Base-by-base conservation (phyloP, 1,284 basidiomycete species). In the Peniophora sp. region DNA sequence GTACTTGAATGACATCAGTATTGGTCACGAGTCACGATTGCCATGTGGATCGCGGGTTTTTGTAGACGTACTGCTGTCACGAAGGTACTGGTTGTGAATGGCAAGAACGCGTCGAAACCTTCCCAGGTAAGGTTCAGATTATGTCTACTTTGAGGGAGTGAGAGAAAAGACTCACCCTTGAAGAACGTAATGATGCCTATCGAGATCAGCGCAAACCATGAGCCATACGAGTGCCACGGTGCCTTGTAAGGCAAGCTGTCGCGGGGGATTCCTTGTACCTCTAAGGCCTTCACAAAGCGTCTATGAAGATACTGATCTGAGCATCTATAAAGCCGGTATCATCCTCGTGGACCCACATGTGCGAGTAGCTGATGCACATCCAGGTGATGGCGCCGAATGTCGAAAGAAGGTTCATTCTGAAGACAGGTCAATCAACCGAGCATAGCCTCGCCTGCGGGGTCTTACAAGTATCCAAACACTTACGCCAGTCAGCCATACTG, bases 381-480 rank as follows among this genome's bases (percentile, higher is more conserved):
- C 86, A 88, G 5, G 83, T 85, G 18, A 85, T 69, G 22, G 82
- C 79, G 42, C 85, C 86, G 58, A 84, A 84, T 42, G 81, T 80
- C 6, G 81, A 79, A 36, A 85, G 81, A 45, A 85, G 64, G 56
- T 81, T 81, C 24, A 84, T 80, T 57, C 27, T 32, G 27, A 6
- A 32, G 12, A 32, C 27, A 5, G 27, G 5, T 12, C 5, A 12
- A 32, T 6, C 27, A 32, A 12, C 12, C 27, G 27, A 5, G 27
- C 27, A 32, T 6, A n/a, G n/a, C n/a, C n/a, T 32, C 12, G 27
- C 27, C n/a, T n/a, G n/a, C n/a, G n/a, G n/a, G n/a, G n/a, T n/a
- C 27, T 32, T 12, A 32, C 27, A 90, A 88, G 75, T 83, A 90
- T 14, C 70, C 72, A 61, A 88, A 89, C 12, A 88, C 79, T 70